Base-by-base conservation (phyloP, 2,329 filamentous ascomycete species). In the Fusarium albosuccineum region DNA sequence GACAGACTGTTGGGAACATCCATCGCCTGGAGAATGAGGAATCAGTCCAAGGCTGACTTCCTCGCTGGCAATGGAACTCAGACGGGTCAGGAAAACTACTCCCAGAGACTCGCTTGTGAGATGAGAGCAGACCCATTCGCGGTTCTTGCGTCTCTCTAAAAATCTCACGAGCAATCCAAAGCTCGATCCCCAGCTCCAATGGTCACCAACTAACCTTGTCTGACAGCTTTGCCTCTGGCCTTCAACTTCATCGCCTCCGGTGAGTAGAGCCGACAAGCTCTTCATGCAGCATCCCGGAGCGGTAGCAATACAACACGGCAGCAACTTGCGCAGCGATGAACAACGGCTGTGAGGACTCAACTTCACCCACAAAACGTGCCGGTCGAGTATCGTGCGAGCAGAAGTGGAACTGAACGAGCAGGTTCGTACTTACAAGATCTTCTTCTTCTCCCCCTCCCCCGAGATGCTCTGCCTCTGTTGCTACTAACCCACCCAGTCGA, bases 171-270 rank as follows among this genome's bases (percentile, higher is more conserved):
- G 11, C 44, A 56, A 30, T 40, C 52, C 51, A 37, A 27, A 9
- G n/a, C 11, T 54, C n/a, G 34, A 37, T 30, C 27, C n/a, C 41
- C 42, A 3, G 4, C 7, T 7, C 17, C 34, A 16, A 36, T 22
- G 27, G 45, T 16, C 29, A 29, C 3, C 9, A 27, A 70, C 78
- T 82, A 70, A 82, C 75, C 22, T 62, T 51, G 10, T 54, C 66
- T 71, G 62, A 48, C 74, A 96, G 92, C 91, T 70, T 82, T 93
- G 69, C 92, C 92, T 72, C 83, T 96, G 80, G 92, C 92, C 79
- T 85, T 96, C 77, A 96, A 96, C 82, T 96, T 96, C 83, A 92
- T 96, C 82, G 92, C 92, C 79, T 93, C 92, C 83, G 92, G 92
- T 96, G 89, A 95, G 92, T 95, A 81, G 79, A 79, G 77, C 72